A percentile compares a stretch with the other conserved stretches of the same genome.
These are phyloP conservation scores for Phytophthora constricta DNA, from an alignment of 352 stramenopile genomes.

Conservation along the genomic window DNA sequence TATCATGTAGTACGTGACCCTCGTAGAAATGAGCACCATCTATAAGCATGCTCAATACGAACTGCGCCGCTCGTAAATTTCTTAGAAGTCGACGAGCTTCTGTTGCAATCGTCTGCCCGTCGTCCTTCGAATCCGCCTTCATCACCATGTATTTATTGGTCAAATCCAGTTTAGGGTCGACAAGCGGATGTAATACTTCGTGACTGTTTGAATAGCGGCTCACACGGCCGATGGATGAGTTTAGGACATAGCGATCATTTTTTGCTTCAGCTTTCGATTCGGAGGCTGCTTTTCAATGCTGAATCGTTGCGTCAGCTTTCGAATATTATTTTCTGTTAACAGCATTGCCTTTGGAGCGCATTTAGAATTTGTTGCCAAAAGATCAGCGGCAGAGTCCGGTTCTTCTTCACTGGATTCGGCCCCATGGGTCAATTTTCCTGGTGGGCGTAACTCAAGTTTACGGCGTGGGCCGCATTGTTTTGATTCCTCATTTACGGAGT, in stretches of 20 bases:
- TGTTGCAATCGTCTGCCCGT: conserved; percentile 30
- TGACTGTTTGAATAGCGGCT: conserved; percentile 59
- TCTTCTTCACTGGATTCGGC: conserved; percentile 21
- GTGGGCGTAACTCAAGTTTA: conserved; percentile 20
- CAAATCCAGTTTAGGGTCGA: background rate
- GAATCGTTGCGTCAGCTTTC: conserved; percentile 25
- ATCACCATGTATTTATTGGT: no score
- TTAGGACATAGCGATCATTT: conserved; percentile 42
- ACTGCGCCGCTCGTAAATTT: conserved; percentile 63
- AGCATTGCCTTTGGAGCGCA: conserved; percentile 27
- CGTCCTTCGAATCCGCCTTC: conserved; percentile 15
- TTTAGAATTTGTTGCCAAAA: conserved; percentile 35
- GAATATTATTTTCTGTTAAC: background rate
- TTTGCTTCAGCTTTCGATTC: conserved; percentile 54
- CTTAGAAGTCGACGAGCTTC: conserved; percentile 64
- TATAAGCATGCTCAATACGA: conserved; percentile 69
- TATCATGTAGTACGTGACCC: conserved; percentile 40
- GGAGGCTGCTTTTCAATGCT: conserved; percentile 51
- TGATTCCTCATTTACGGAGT: background rate
- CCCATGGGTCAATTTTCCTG: conserved; percentile 14
- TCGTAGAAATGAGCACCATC: conserved; percentile 80
- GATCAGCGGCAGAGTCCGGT: conserved; percentile 23
- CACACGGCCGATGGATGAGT: conserved; percentile 49
- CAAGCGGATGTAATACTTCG: conserved; percentile 27
- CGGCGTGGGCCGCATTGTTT: conserved; percentile 6